A percentile compares a stretch with the other conserved stretches of the same genome.
Evolutionary conservation across 352 stramenopile genomes (phyloP).

Genomic region (Phytophthora lateralis): DNA sequence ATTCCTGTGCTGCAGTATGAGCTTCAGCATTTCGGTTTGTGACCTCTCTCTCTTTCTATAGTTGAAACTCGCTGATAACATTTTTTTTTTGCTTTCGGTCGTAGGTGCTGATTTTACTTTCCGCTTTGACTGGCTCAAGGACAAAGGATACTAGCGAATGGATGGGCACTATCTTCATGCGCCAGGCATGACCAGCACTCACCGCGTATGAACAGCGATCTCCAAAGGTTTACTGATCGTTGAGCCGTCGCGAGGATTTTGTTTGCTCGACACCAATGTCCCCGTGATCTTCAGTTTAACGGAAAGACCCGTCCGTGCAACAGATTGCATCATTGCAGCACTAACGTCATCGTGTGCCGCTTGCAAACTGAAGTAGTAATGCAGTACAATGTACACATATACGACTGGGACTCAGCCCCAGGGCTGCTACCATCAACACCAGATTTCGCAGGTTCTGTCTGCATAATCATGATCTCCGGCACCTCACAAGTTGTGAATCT

Average conservation of each 20-base stretch:
- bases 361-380: neutral
- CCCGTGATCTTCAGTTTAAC: slow-evolving; percentile 4
- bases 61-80: neutral
- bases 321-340: slow-evolving; percentile 15
- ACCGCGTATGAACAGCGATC: too few relatives aligned
- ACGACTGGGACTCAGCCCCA: too few relatives aligned
- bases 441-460: too few relatives aligned
- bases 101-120: neutral
- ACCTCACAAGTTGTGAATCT: too few relatives aligned
- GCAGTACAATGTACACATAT: too few relatives aligned
- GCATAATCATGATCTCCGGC: too few relatives aligned
- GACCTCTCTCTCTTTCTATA: too few relatives aligned
- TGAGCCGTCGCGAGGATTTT: neutral
- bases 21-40: neutral
- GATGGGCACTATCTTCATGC: too few relatives aligned
- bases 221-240: too few relatives aligned
- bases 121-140: neutral
- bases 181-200: too few relatives aligned
- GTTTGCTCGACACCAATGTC: slow-evolving; percentile 11
- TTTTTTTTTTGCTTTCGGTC: neutral
- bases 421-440: too few relatives aligned
- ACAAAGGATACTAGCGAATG: neutral
- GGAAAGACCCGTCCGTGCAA: neutral
- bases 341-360: slow-evolving; percentile 4
- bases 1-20: neutral